Evolutionary conservation across 2,329 filamentous ascomycete species (phyloP).

Genomic region (Fusarium papillatum): DNA sequence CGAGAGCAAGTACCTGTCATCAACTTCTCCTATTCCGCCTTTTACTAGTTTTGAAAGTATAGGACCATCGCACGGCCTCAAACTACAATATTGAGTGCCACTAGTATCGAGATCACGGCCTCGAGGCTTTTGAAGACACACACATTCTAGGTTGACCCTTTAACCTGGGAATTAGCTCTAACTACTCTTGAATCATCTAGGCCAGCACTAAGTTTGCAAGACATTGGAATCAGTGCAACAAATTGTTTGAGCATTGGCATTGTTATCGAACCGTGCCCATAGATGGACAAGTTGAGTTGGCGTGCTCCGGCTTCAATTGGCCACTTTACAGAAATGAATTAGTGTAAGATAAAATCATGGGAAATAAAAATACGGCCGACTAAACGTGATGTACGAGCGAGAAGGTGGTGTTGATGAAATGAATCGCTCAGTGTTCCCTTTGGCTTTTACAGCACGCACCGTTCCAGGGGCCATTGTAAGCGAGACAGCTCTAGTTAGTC

Average conservation of each 20-base stretch:
- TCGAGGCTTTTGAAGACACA: background rate
- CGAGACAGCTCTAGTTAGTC: background rate
- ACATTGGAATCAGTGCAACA: background rate
- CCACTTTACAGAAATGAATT: background rate
- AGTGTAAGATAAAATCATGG: background rate
- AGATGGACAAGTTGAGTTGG: background rate
- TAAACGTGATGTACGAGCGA: background rate
- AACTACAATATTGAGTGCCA: background rate
- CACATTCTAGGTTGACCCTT: background rate
- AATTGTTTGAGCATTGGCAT: background rate
- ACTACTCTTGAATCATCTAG: background rate
- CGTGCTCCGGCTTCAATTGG: background rate
- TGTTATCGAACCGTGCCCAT: background rate
- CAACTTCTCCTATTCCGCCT: background rate
- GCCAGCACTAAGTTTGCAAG: background rate
- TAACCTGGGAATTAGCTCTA: background rate
- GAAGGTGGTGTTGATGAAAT: background rate
- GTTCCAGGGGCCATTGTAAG: background rate
- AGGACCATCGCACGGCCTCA: background rate
- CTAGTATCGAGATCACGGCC: background rate
- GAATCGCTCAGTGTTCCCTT: background rate
- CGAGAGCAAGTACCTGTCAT: background rate
- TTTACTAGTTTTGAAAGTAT: background rate
- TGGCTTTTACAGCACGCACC: background rate
- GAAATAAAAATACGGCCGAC: background rate